Base-by-base conservation (phyloP, 2,329 filamentous ascomycete species). In the Colletotrichum noveboracense region DNA sequence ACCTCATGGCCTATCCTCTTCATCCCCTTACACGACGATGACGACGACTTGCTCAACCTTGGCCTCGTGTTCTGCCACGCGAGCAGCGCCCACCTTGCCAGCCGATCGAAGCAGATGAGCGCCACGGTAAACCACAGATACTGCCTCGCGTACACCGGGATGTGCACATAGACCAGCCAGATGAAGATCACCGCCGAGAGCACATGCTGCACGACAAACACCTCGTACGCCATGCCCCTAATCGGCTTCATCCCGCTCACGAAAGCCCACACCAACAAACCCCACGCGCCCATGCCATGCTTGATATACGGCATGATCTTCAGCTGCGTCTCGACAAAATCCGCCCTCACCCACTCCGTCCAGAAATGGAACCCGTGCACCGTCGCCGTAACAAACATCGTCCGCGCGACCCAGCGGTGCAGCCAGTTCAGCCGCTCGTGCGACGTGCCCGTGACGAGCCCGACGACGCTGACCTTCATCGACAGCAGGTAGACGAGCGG, bases 391-490 rank as follows among this genome's bases (percentile, higher is more conserved):
- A 94, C 84, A 43, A 95, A 89, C 85, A 95, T 90, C 71, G 92
- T 93, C 74, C 93, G 89, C 5, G 91, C 92, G 12, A 93, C 90
- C 93, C 93, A 95, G 76, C 93, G 89, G 79, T 95, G 93, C 68
- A 94, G 83, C 93, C 93, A 95, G 81, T 94, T 94, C 74, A 95
- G 85, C 10, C 92, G 88, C 83, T 95, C 93, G 79, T 94, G 91
- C 76, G 92, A 92, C 12, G 89, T 88, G 13, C 93, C 93, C 6
- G 89, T 87, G 28, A 95, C 83, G 69, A 88, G 86, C 1, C 91
- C 92, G n/a, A 94, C 84, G 24, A 91, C 79, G 77, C 87, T 92
- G 76, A 88, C 87, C 80, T 93, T 92, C 77, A 89, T 89, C 30
- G 91, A 88, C 16, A 94, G 87, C 4, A 94, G 85, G 79, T 91